A percentile compares a stretch with the other conserved stretches of the same genome.
phyloP scores from a whole-genome alignment of 495 filamentous ascomycete species.

The Aspergillus wentii region DNA sequence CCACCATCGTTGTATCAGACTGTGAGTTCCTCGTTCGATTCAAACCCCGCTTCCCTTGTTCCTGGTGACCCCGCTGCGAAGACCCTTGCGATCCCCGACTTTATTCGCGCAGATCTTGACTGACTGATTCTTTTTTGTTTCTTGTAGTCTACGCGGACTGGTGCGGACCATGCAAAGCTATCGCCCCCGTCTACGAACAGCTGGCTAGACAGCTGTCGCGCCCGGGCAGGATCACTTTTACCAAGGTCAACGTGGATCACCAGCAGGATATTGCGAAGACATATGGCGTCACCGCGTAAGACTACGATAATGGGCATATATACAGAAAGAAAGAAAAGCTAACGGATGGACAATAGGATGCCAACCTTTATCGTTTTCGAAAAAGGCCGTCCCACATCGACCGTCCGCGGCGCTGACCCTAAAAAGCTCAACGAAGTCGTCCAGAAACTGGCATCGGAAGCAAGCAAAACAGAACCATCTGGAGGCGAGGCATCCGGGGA shows the following conservation, averaged over 20 bases:
- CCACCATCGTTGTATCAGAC: slow-evolving; percentile 74
- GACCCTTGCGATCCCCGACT: too few relatives aligned
- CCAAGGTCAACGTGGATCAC: slow-evolving; percentile 77
- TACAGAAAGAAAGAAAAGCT: background rate
- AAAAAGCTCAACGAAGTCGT: slow-evolving; percentile 62
- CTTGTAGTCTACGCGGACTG: slow-evolving; percentile 77
- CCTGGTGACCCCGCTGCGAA: slow-evolving; percentile 4
- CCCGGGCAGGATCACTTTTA: slow-evolving; percentile 71
- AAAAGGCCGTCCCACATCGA: slow-evolving; percentile 58
- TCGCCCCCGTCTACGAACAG: slow-evolving; percentile 80
- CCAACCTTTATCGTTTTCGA: slow-evolving; percentile 94
- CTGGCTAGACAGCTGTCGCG: slow-evolving; percentile 67
- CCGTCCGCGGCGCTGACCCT: slow-evolving; percentile 69
- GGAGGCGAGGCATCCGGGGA: slow-evolving; percentile 37
- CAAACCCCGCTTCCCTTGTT: slow-evolving; percentile 8
- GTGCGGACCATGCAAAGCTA: slow-evolving; percentile 80
- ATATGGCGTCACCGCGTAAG: slow-evolving; percentile 70
- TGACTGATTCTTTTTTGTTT: slow-evolving; percentile 4
- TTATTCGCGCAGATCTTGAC: too few relatives aligned
- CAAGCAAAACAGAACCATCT: slow-evolving; percentile 48
- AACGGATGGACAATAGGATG: slow-evolving; percentile 31
- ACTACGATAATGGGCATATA: too few relatives aligned
- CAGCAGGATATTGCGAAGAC: slow-evolving; percentile 67
- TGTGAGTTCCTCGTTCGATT: slow-evolving; percentile 54
- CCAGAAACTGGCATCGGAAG: slow-evolving; percentile 67